phyloP scores from a whole-genome alignment of 2,329 filamentous ascomycete genomes.

The Arthrobotrys sphaeroides region DNA sequence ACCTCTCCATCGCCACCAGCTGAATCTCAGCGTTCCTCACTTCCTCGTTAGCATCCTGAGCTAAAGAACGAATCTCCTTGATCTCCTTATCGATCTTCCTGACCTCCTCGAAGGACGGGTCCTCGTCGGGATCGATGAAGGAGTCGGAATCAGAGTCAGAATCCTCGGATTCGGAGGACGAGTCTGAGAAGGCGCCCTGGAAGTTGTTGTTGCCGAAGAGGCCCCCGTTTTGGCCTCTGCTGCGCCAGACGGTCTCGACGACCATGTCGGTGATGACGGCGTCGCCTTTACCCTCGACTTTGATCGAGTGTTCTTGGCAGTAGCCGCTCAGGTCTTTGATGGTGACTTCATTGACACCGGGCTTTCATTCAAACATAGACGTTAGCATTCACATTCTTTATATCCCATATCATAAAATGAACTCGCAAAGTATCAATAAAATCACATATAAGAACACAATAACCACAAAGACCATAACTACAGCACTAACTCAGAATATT shows the following conservation, averaged over 20 bases:
- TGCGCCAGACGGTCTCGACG: conserved; percentile 66
- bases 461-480: background rate
- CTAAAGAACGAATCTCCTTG: conserved; percentile 53
- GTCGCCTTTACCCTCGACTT: conserved; percentile 66
- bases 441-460: background rate
- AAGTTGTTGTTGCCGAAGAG: conserved; percentile 8
- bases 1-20: conserved; percentile 60
- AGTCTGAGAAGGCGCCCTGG: background rate
- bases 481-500: background rate
- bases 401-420: too few species aligned
- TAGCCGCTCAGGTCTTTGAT: conserved; percentile 68
- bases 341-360: conserved; percentile 69
- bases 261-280: conserved; percentile 72
- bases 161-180: conserved; percentile 63
- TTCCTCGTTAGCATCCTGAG: conserved; percentile 57
- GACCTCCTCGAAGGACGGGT: conserved; percentile 56
- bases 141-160: conserved; percentile 54
- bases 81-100: conserved; percentile 55
- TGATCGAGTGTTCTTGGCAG: conserved; percentile 68
- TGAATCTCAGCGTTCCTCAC: conserved; percentile 54
- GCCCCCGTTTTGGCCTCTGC: conserved; percentile 67
- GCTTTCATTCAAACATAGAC: conserved; percentile 59
- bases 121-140: conserved; percentile 58
- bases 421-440: too few species aligned
- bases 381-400: background rate